These are phyloP conservation scores for Candida peoriensis DNA, from an alignment of 805 yeast genomes.

Conservation along the genomic window DNA sequence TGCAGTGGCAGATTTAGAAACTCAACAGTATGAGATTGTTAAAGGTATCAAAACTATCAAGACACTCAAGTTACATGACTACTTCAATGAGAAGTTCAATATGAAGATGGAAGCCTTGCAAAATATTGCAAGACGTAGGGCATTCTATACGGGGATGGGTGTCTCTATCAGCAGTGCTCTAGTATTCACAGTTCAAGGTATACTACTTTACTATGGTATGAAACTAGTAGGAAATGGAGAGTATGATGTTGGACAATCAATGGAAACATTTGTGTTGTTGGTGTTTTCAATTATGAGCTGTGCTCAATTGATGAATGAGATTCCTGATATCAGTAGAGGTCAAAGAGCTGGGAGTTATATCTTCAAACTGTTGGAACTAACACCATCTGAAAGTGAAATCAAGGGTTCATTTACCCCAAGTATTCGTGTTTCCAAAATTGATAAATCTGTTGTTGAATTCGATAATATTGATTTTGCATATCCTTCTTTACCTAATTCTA, in stretches of 20 bases:
- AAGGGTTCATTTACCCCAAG: slow-evolving; percentile 26
- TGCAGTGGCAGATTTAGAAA: slow-evolving; percentile 50
- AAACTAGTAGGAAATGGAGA: slow-evolving; percentile 53
- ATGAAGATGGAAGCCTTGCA: slow-evolving; percentile 27
- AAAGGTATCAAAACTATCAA: slow-evolving; percentile 59
- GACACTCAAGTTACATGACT: slow-evolving; percentile 44
- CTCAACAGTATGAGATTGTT: slow-evolving; percentile 45
- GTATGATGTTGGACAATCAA: slow-evolving; percentile 51
- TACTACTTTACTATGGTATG: slow-evolving; percentile 78
- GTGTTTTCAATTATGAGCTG: slow-evolving; percentile 70
- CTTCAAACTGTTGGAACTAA: slow-evolving; percentile 33
- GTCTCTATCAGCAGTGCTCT: slow-evolving; percentile 52
- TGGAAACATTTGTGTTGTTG: slow-evolving; percentile 67
- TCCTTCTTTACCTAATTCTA: slow-evolving; percentile 27
- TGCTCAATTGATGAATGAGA: slow-evolving; percentile 48
- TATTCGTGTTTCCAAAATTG: slow-evolving; percentile 21
- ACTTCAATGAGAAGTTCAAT: slow-evolving; percentile 39
- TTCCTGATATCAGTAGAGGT: slow-evolving; percentile 82
- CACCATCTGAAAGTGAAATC: slow-evolving; percentile 32
- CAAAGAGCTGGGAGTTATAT: slow-evolving; percentile 63
- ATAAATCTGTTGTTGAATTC: slow-evolving; percentile 34
- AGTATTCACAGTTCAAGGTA: slow-evolving; percentile 58
- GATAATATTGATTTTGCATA: slow-evolving; percentile 46
- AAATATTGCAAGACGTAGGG: slow-evolving; percentile 43
- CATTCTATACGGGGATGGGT: slow-evolving; percentile 63